Evolutionary conservation across 1,284 basidiomycete genomes (phyloP).

Genomic region (Pascua sp.): DNA sequence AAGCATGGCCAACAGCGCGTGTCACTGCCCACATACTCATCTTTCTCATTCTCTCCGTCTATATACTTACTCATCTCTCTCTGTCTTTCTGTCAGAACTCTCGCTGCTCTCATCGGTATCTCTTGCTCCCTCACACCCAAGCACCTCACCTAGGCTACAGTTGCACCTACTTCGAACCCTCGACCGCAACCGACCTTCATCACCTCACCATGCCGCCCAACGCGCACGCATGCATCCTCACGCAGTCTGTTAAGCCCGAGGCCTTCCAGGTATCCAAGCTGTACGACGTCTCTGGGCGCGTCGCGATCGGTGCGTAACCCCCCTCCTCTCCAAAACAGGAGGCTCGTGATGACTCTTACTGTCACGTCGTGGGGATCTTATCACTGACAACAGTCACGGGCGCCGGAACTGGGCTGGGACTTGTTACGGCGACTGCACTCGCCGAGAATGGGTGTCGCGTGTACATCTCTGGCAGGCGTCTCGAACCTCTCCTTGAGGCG

Average conservation of each 20-base stretch:
- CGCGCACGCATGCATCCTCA: neutral
- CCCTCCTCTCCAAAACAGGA: neutral
- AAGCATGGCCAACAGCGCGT: too few relatives aligned
- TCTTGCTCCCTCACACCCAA: too few relatives aligned
- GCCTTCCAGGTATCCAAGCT: slow-evolving; percentile 33
- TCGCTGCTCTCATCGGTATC: too few relatives aligned
- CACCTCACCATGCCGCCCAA: neutral
- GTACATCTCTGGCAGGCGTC: slow-evolving; percentile 45
- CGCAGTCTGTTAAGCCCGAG: slow-evolving; percentile 12
- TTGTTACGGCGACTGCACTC: slow-evolving; percentile 40
- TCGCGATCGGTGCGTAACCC: slow-evolving; percentile 36
- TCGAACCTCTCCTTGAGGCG: slow-evolving; percentile 37
- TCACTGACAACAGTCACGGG: slow-evolving; percentile 32
- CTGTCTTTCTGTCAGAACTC: too few relatives aligned
- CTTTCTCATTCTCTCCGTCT: too few relatives aligned
- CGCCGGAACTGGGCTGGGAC: slow-evolving; percentile 44
- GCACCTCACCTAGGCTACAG: too few relatives aligned
- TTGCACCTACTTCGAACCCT: too few relatives aligned
- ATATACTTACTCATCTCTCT: too few relatives aligned
- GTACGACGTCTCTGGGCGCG: slow-evolving; percentile 42
- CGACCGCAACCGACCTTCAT: too few relatives aligned
- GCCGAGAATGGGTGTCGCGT: slow-evolving; percentile 44
- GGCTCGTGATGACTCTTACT: neutral
- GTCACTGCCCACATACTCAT: too few relatives aligned
- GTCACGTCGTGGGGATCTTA: neutral